Conservation (phyloP, 352 stramenopile genomes). For the Pythium monospermum region DNA sequence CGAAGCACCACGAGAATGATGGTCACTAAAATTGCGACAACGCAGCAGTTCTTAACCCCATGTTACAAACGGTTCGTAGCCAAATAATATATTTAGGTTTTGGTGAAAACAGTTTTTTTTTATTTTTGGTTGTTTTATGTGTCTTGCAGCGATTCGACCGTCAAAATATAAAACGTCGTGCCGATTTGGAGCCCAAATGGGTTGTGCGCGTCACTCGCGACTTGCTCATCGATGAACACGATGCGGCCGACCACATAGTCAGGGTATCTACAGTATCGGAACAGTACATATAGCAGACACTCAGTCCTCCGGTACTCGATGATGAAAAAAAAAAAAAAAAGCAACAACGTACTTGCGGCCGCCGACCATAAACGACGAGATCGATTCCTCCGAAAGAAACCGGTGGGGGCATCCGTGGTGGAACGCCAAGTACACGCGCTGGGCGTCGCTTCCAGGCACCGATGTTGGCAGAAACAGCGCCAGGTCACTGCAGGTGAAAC, state of each 20-base stretch:
- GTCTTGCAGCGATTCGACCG: conserved; percentile 78
- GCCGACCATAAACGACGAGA: conserved; percentile 82
- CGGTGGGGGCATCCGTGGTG: conserved; percentile 81
- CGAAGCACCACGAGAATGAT: no score
- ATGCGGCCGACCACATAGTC: conserved; percentile 87
- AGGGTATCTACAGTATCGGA: conserved; percentile 84
- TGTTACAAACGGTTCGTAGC: no score
- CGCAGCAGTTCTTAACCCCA: no score
- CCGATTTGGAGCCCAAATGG: conserved; percentile 70
- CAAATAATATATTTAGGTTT: no score
- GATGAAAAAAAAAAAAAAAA: no score
- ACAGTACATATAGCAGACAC: no score
- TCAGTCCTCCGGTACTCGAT: no score
- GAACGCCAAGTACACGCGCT: conserved; percentile 84
- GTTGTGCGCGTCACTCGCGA: conserved; percentile 75
- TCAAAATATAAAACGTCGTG: conserved; percentile 86
- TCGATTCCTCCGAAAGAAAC: conserved; percentile 85
- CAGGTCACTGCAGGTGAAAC: conserved; percentile 77
- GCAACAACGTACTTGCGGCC: conserved; percentile 52
- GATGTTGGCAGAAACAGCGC: conserved; percentile 83
- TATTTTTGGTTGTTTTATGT: conserved; percentile 36
- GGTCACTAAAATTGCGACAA: no score
- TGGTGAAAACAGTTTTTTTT: no score
- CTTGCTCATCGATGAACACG: conserved; percentile 84
- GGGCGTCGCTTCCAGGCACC: conserved; percentile 59